Conservation (phyloP, 2,329 filamentous ascomycete species). For the Cladorrhinum sp. region DNA sequence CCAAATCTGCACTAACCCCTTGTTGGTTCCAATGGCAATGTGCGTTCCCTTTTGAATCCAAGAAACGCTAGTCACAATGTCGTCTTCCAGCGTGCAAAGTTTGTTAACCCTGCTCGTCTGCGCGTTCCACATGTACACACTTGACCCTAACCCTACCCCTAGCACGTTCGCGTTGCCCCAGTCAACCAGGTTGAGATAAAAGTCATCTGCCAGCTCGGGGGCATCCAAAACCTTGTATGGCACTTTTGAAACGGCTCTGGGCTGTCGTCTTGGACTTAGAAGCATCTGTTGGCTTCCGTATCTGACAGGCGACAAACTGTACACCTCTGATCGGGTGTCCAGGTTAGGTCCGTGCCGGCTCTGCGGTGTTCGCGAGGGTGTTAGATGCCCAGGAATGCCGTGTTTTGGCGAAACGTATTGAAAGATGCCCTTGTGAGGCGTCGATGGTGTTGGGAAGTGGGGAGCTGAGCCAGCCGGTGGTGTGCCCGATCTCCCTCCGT, state of each 20-base stretch:
- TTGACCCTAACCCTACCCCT: slow-evolving; percentile 86
- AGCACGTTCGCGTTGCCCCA: slow-evolving; percentile 96
- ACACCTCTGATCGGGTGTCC: slow-evolving; percentile 87
- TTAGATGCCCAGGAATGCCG: slow-evolving; percentile 74
- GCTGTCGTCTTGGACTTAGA: slow-evolving; percentile 82
- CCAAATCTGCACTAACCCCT: slow-evolving; percentile 96
- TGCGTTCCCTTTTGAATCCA: slow-evolving; percentile 99
- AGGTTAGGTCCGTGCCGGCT: slow-evolving; percentile 84
- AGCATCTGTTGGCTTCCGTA: slow-evolving; percentile 92
- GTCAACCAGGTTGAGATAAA: slow-evolving; percentile 95
- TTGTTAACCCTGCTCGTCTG: slow-evolving; percentile 88
- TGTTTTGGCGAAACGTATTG: slow-evolving; percentile 78
- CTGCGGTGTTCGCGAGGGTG: slow-evolving; percentile 84
- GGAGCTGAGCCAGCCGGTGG: slow-evolving; percentile 65
- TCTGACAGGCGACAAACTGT: slow-evolving; percentile 91
- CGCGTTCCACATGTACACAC: slow-evolving; percentile 98
- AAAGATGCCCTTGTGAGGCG: slow-evolving; percentile 96
- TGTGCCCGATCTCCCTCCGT: slow-evolving; percentile 73
- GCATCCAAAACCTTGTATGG: slow-evolving; percentile 98
- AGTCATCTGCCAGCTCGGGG: slow-evolving; percentile 92
- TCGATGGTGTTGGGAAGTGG: slow-evolving; percentile 76
- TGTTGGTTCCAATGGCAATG: slow-evolving; percentile 89
- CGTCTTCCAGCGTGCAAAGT: slow-evolving; percentile 86
- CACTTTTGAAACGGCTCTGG: slow-evolving; percentile 88
- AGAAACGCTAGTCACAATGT: slow-evolving; percentile 92